phyloP scores from a whole-genome alignment of 345 rosid species.

The Acer campestre region DNA sequence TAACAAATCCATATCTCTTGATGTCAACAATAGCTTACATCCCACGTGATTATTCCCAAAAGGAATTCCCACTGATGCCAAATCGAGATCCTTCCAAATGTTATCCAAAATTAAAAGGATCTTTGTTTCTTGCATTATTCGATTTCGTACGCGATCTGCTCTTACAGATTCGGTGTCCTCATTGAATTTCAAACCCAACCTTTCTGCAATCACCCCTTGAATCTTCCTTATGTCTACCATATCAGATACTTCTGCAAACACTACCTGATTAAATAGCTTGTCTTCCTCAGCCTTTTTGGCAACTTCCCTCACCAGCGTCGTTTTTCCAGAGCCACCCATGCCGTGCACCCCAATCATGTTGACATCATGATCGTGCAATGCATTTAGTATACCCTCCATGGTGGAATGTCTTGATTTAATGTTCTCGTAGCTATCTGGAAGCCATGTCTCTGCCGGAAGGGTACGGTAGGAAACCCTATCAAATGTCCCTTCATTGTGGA shows the following conservation, averaged over 20 bases:
- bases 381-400: too few species aligned
- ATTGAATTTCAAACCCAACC: conserved; percentile 11
- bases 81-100: conserved; percentile 25
- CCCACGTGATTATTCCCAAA: conserved; percentile 1
- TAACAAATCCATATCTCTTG: conserved; percentile 22
- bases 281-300: neutral
- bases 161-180: neutral
- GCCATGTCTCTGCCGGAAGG: too few species aligned
- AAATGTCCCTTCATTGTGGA: neutral
- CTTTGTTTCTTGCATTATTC: conserved; percentile 17
- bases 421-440: too few species aligned
- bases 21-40: conserved; percentile 33
- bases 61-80: conserved; percentile 36
- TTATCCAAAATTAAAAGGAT: conserved; percentile 34
- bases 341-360: too few species aligned
- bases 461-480: too few species aligned
- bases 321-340: neutral
- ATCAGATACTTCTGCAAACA: conserved; percentile 16
- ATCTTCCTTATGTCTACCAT: conserved; percentile 14
- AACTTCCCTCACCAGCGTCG: conserved; percentile 18
- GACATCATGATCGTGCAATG: too few species aligned
- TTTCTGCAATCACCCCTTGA: conserved; percentile 21
- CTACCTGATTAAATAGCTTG: conserved; percentile 12
- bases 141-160: neutral
- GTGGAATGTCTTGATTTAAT: too few species aligned